Evolutionary conservation across 208 protist species (phyloP).

Genomic region (Trypanosoma mega): DNA sequence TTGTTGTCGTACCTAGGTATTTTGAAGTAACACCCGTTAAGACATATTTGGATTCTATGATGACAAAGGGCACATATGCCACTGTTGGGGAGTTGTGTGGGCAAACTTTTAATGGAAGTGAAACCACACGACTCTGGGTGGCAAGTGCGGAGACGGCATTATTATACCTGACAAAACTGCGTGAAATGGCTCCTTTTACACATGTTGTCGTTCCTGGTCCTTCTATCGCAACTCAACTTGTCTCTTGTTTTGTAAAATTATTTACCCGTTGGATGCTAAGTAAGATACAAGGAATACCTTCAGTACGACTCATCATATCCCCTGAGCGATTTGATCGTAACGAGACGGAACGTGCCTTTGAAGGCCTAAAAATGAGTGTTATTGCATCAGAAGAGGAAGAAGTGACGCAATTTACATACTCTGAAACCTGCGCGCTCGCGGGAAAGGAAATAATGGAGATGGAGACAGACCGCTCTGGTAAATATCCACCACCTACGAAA

Average conservation of each 20-base stretch:
- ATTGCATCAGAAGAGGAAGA: slow-evolving; percentile 11
- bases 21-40: slow-evolving; percentile 64
- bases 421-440: slow-evolving; percentile 70
- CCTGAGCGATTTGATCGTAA: slow-evolving; percentile 10
- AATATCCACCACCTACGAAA: slow-evolving; percentile 55
- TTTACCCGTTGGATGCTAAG: slow-evolving; percentile 30
- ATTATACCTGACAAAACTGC: slow-evolving; percentile 61
- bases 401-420: slow-evolving; percentile 64
- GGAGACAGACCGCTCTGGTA: slow-evolving; percentile 49
- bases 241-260: slow-evolving; percentile 38
- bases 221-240: slow-evolving; percentile 52
- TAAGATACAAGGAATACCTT: slow-evolving; percentile 40
- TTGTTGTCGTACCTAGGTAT: slow-evolving; percentile 83
- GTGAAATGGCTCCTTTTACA: slow-evolving; percentile 75
- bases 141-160: slow-evolving; percentile 75
- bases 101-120: slow-evolving; percentile 47
- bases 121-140: slow-evolving; percentile 65
- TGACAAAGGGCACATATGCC: slow-evolving; percentile 12
- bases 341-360: slow-evolving; percentile 43
- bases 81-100: slow-evolving; percentile 66
- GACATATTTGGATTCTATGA: slow-evolving; percentile 35
- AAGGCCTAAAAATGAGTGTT: slow-evolving; percentile 34
- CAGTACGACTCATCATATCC: slow-evolving; percentile 38
- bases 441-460: slow-evolving; percentile 74
- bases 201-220: slow-evolving; percentile 77